A percentile compares a stretch with the other conserved stretches of the same genome.
phyloP scores from a whole-genome alignment of 2,329 filamentous ascomycete species.

The Colletotrichum simmondsii region DNA sequence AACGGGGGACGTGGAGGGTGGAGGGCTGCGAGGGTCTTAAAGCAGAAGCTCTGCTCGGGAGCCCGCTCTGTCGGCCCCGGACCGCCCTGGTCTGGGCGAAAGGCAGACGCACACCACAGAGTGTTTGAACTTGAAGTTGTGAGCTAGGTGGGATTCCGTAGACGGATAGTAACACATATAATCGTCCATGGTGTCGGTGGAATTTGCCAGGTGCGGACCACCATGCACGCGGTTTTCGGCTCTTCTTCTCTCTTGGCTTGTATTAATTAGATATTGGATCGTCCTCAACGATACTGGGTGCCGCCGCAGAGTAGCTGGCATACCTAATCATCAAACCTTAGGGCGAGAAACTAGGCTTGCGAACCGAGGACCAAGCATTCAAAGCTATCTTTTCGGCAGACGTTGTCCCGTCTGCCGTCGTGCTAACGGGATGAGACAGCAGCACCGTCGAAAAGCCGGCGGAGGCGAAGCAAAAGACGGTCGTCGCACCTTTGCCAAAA shows the following conservation, averaged over 20 bases:
- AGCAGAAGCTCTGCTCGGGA: conserved; percentile 32
- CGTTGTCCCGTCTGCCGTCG: conserved; percentile 7
- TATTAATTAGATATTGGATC: neutral
- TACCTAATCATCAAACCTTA: neutral
- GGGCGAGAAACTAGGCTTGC: neutral
- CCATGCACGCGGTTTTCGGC: neutral
- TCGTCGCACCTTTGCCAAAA: neutral
- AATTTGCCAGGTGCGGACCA: neutral
- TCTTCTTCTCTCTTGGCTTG: neutral
- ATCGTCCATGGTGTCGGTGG: neutral
- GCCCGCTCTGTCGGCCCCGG: conserved; percentile 23
- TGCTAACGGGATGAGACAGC: neutral
- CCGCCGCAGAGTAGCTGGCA: neutral
- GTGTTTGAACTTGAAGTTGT: neutral
- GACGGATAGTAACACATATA: neutral
- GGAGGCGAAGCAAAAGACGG: neutral
- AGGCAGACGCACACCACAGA: neutral
- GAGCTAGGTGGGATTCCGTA: neutral
- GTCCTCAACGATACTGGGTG: neutral
- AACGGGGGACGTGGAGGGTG: conserved; percentile 27
- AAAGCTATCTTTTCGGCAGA: neutral
- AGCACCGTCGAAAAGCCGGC: neutral
- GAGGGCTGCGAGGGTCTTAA: conserved; percentile 8
- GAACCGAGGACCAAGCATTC: neutral
- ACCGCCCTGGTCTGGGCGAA: conserved; percentile 6